phyloP scores from a whole-genome alignment of 495 filamentous ascomycete genomes.

The Xylaria telfairii region DNA sequence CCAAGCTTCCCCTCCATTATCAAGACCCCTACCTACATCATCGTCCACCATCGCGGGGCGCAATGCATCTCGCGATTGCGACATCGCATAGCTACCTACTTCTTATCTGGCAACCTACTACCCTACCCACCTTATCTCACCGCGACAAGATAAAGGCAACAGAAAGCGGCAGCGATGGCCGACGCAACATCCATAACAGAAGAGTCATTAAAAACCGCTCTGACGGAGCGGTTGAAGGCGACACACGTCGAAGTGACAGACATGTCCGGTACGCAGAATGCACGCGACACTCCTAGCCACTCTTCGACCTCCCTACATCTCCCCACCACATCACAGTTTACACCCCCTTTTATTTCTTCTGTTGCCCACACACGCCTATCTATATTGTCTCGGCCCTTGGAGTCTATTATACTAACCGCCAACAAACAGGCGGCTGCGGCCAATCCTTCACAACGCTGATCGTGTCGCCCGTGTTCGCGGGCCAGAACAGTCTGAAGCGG shows the following conservation, averaged over 20 bases:
- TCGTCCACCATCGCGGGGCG: conserved; percentile 23
- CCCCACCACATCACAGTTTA: background rate
- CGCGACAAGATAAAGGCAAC: no score
- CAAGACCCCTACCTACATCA: background rate
- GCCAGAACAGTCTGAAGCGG: conserved; percentile 84
- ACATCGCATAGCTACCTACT: conserved; percentile 10
- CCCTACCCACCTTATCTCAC: background rate
- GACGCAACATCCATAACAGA: conserved; percentile 68
- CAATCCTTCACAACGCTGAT: conserved; percentile 93
- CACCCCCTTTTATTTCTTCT: background rate
- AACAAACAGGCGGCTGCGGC: conserved; percentile 88
- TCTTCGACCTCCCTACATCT: background rate
- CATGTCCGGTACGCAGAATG: conserved; percentile 74
- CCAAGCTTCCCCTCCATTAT: background rate
- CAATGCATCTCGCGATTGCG: conserved; percentile 9
- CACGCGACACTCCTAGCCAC: background rate
- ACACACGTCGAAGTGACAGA: conserved; percentile 91
- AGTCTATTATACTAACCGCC: no score
- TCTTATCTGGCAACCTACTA: no score
- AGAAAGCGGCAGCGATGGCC: conserved; percentile 51
- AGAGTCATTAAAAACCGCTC: conserved; percentile 67
- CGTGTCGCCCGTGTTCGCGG: conserved; percentile 84
- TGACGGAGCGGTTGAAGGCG: conserved; percentile 76
- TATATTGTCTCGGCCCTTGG: no score
- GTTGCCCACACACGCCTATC: conserved; percentile 18